Conservation (phyloP, 345 rosid species). For the Dimocarpus longan region DNA sequence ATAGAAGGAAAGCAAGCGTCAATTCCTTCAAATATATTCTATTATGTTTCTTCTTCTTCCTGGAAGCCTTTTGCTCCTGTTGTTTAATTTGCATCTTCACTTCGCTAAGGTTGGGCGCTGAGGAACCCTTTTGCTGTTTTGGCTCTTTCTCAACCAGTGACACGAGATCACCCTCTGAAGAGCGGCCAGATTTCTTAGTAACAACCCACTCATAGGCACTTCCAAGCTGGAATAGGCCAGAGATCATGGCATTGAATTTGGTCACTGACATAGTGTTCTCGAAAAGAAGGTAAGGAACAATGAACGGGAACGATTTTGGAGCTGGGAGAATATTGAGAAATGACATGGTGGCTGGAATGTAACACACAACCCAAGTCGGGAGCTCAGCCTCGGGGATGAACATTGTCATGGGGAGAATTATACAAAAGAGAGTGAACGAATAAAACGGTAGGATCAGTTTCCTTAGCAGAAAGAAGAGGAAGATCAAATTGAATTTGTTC, state of each 20-base stretch:
- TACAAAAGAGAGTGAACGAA: conserved; percentile 95
- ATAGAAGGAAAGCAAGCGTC: conserved; percentile 77
- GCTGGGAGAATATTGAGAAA: conserved; percentile 94
- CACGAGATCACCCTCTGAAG: conserved; percentile 87
- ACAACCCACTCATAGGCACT: conserved; percentile 98
- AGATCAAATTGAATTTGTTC: conserved; percentile 91
- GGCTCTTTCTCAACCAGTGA: conserved; percentile 59
- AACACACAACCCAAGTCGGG: conserved; percentile 92
- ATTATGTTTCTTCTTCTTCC: conserved; percentile 72
- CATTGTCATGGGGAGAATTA: conserved; percentile 96
- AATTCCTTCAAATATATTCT: conserved; percentile 86
- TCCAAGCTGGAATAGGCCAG: conserved; percentile 93
- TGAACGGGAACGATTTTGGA: conserved; percentile 89
- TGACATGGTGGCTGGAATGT: conserved; percentile 95
- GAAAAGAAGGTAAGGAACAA: conserved; percentile 93
- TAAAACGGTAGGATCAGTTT: conserved; percentile 87
- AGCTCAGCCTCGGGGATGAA: conserved; percentile 91
- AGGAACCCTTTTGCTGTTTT: conserved; percentile 52
- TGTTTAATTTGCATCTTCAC: conserved; percentile 48
- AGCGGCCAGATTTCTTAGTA: conserved; percentile 92
- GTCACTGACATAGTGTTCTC: conserved; percentile 98
- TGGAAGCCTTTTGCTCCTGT: conserved; percentile 40
- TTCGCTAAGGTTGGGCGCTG: conserved; percentile 59
- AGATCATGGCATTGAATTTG: conserved; percentile 94
- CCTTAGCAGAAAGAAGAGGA: conserved; percentile 85